These are phyloP conservation scores for Solanum sitiens DNA, from an alignment of 257 asterid species.

Conservation along the genomic window DNA sequence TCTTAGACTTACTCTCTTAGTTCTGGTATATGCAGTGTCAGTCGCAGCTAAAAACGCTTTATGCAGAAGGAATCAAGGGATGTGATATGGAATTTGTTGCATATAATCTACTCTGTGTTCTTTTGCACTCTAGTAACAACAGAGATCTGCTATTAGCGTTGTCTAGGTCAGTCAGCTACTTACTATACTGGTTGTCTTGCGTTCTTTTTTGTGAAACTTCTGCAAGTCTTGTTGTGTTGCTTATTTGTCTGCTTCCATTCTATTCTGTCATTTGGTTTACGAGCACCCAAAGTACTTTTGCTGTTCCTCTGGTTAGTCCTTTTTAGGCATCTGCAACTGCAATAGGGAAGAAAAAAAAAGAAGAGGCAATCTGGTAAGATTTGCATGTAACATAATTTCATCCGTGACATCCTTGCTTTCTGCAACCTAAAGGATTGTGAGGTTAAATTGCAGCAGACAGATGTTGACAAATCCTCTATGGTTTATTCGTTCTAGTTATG, in stretches of 20 bases:
- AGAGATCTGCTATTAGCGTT: constrained; percentile 90
- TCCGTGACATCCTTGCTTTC: background rate
- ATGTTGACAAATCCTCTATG: background rate
- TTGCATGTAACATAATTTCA: background rate
- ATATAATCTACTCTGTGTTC: constrained; percentile 81
- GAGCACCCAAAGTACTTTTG: background rate
- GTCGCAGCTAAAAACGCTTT: constrained; percentile 84
- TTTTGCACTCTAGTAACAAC: constrained; percentile 79
- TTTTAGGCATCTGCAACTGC: background rate
- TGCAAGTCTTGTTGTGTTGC: background rate
- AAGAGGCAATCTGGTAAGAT: background rate
- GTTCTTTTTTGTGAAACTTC: background rate
- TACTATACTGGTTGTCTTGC: background rate
- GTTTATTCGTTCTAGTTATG: background rate
- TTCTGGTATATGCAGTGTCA: constrained; percentile 72
- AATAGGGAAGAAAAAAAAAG: background rate
- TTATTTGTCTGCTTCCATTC: background rate
- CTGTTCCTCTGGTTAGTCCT: background rate
- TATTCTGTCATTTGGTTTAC: background rate
- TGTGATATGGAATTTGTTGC: constrained; percentile 92
- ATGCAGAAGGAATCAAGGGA: constrained; percentile 90
- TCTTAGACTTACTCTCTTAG: constrained; percentile 6
- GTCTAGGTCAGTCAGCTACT: constrained; percentile 67
- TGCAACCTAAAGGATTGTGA: background rate
- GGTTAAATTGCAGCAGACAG: background rate